Percentiles rank a stretch among this genome's conserved stretches.
Evolutionary conservation across 352 stramenopile species (phyloP).

Genomic region (Chrysophaeum taylorii): DNA sequence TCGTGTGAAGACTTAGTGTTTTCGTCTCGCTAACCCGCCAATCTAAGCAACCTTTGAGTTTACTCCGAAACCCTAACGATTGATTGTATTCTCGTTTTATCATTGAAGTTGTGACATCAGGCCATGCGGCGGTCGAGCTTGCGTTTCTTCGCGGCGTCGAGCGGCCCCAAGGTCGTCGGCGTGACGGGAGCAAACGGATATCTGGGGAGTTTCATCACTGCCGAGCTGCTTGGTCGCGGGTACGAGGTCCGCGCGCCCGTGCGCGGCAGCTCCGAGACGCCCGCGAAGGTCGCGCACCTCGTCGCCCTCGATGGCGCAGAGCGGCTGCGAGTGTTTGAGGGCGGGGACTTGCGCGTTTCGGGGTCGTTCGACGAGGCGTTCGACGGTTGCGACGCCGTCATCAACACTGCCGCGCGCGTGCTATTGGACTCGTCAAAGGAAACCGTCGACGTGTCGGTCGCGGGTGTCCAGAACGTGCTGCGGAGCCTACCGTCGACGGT

Average conservation of each 20-base stretch:
- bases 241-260: slow-evolving; percentile 35
- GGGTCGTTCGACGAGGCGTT: slow-evolving; percentile 28
- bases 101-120: too few relatives aligned
- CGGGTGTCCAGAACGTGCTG: slow-evolving; percentile 36
- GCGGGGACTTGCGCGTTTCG: slow-evolving; percentile 17
- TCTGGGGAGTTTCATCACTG: slow-evolving; percentile 31
- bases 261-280: slow-evolving; percentile 20
- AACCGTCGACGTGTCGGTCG: slow-evolving; percentile 27
- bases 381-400: slow-evolving; percentile 24
- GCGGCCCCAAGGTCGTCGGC: slow-evolving; percentile 17
- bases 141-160: not conserved
- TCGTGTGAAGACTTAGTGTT: too few relatives aligned
- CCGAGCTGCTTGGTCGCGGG: slow-evolving; percentile 30
- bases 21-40: too few relatives aligned
- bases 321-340: slow-evolving; percentile 18
- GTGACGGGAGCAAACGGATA: slow-evolving; percentile 38
- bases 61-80: too few relatives aligned
- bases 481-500: slow-evolving; percentile 24
- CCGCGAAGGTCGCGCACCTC: slow-evolving; percentile 25
- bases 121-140: too few relatives aligned
- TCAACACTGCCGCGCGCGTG: slow-evolving; percentile 35
- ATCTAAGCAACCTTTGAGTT: too few relatives aligned
- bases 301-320: slow-evolving; percentile 3
- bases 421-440: slow-evolving; percentile 23
- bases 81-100: too few relatives aligned